Conservation (phyloP, 176 grass and related monocot species). For the Triticum dicoccoides region DNA sequence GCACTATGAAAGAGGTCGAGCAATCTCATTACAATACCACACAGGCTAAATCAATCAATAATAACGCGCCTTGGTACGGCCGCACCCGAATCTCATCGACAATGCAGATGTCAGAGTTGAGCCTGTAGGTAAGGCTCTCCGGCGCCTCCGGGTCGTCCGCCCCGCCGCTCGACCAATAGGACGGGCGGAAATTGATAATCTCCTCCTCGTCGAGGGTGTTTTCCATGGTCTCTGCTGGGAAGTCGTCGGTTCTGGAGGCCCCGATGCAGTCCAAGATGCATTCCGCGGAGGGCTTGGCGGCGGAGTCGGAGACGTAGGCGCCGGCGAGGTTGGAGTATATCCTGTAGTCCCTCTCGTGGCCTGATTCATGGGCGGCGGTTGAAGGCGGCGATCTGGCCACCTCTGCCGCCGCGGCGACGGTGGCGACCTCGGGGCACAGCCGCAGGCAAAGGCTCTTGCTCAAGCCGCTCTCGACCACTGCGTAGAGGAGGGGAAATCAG, state of each 20-base stretch:
- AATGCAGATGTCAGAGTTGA: slow-evolving; percentile 49
- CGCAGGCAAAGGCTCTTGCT: slow-evolving; percentile 54
- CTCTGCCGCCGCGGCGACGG: slow-evolving; percentile 42
- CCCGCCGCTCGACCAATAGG: slow-evolving; percentile 95
- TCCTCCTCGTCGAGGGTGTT: slow-evolving; percentile 55
- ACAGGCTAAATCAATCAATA: neutral
- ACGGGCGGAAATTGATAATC: slow-evolving; percentile 17
- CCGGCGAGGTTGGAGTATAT: slow-evolving; percentile 57
- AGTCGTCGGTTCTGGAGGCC: slow-evolving; percentile 86
- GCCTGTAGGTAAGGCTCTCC: slow-evolving; percentile 77
- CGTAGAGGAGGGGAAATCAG: neutral
- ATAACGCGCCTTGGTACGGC: slow-evolving; percentile 60
- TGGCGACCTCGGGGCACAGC: slow-evolving; percentile 64
- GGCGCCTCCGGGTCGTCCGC: slow-evolving; percentile 39
- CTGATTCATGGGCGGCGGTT: slow-evolving; percentile 36
- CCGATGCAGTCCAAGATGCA: slow-evolving; percentile 53
- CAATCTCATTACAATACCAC: neutral
- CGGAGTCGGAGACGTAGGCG: slow-evolving; percentile 41
- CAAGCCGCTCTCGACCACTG: slow-evolving; percentile 62
- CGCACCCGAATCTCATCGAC: slow-evolving; percentile 62
- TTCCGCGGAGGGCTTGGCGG: slow-evolving; percentile 22
- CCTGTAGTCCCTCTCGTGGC: slow-evolving; percentile 47
- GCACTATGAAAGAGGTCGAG: too few relatives aligned
- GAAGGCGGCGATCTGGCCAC: slow-evolving; percentile 15
- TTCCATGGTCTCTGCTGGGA: slow-evolving; percentile 63